Percentiles rank a stretch among this genome's conserved stretches.
phyloP scores from a whole-genome alignment of 108 stramenopile genomes.

The Skeletonema menzelii region DNA sequence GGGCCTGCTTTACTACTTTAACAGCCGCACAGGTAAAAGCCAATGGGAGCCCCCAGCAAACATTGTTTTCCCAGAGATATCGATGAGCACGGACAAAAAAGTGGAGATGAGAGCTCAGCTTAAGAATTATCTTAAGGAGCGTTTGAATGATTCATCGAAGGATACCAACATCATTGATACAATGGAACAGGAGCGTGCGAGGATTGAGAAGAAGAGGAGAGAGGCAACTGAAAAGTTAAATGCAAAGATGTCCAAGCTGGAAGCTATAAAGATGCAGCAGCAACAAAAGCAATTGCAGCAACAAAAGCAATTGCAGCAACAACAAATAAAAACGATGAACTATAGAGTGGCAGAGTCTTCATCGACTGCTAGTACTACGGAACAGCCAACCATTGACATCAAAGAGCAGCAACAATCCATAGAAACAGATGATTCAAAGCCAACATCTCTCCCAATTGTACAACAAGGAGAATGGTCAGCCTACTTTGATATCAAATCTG shows the following conservation, averaged over 20 bases:
- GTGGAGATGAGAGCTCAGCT: slow-evolving; percentile 23
- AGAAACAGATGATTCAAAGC: neutral
- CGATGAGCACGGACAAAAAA: slow-evolving; percentile 13
- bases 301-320: neutral
- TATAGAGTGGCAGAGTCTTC: neutral
- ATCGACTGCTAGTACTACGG: neutral
- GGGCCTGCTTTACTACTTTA: slow-evolving; percentile 81
- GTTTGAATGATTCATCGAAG: slow-evolving; percentile 3
- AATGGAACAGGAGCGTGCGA: neutral
- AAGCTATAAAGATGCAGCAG: slow-evolving; percentile 1
- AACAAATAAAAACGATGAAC: neutral
- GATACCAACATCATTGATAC: slow-evolving; percentile 2
- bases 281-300: neutral
- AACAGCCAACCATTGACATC: neutral
- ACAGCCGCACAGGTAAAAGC: slow-evolving; percentile 62
- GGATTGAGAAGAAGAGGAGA: neutral
- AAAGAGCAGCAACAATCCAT: neutral
- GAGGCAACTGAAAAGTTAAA: neutral
- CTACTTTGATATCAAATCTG: slow-evolving; percentile 28
- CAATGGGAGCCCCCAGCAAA: slow-evolving; percentile 23
- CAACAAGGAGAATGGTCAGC: slow-evolving; percentile 33
- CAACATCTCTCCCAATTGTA: slow-evolving; percentile 9
- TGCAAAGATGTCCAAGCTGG: neutral
- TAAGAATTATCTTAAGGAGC: slow-evolving; percentile 23
- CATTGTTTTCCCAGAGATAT: slow-evolving; percentile 12